Evolutionary conservation across 2,329 filamentous ascomycete species (phyloP).

Genomic region (Lasiodiplodia sp.): DNA sequence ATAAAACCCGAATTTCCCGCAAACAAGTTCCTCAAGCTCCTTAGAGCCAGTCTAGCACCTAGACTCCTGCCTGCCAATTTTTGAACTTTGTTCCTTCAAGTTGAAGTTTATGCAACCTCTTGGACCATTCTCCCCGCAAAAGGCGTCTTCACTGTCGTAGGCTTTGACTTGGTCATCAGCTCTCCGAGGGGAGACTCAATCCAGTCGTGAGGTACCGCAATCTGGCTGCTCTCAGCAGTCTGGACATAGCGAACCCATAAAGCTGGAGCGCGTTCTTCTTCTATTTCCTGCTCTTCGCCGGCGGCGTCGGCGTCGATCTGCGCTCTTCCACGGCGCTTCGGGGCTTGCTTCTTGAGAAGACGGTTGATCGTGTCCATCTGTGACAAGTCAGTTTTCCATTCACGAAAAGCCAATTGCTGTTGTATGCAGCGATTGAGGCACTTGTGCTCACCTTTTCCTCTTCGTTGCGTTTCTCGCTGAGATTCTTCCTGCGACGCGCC

Average conservation of each 20-base stretch:
- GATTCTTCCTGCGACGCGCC: slow-evolving; percentile 75
- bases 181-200: slow-evolving; percentile 67
- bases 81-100: not conserved
- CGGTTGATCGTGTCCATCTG: slow-evolving; percentile 93
- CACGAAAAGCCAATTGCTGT: not conserved
- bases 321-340: slow-evolving; percentile 64
- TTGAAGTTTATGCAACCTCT: slow-evolving; percentile 18
- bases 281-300: slow-evolving; percentile 56
- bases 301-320: slow-evolving; percentile 33
- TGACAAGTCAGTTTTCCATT: not conserved
- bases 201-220: slow-evolving; percentile 74
- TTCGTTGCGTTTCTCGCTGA: slow-evolving; percentile 79
- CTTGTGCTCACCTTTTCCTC: slow-evolving; percentile 70
- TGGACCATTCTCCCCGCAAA: slow-evolving; percentile 29
- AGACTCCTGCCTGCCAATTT: not conserved
- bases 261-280: slow-evolving; percentile 61
- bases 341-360: slow-evolving; percentile 83
- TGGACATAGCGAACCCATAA: slow-evolving; percentile 76
- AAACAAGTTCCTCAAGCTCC: not conserved
- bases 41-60: not conserved
- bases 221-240: slow-evolving; percentile 66
- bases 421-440: not conserved
- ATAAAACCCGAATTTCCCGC: no score
- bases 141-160: slow-evolving; percentile 9
- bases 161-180: slow-evolving; percentile 55